These are phyloP conservation scores for Bipolaris victoriae DNA, from an alignment of 2,329 filamentous ascomycete genomes.

Conservation along the genomic window DNA sequence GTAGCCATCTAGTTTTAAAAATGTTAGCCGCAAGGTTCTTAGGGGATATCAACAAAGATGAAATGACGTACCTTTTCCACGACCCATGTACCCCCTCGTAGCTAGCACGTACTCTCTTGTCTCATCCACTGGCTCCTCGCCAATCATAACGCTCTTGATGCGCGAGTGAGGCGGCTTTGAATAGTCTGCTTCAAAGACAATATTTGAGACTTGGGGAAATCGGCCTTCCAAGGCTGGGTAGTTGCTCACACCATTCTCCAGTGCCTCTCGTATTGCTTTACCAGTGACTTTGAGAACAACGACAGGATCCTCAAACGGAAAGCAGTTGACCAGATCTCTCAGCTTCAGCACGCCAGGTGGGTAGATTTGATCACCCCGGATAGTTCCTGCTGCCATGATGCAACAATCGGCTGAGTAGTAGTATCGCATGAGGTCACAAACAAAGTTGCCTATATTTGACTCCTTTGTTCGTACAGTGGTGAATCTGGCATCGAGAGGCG, in stretches of 20 bases:
- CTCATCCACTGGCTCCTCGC: constrained; percentile 65
- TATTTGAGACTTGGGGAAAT: constrained; percentile 87
- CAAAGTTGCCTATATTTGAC: constrained; percentile 88
- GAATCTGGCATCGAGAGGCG: constrained; percentile 84
- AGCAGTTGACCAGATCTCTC: constrained; percentile 85
- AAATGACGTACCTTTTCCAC: constrained; percentile 64
- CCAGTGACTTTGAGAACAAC: constrained; percentile 77
- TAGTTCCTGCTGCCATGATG: constrained; percentile 84
- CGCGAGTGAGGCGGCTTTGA: constrained; percentile 65
- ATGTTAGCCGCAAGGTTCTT: not conserved
- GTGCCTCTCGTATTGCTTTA: constrained; percentile 73
- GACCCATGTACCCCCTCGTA: constrained; percentile 86
- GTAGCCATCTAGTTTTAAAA: constrained; percentile 67
- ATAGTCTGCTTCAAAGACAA: constrained; percentile 75
- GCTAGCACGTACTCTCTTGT: constrained; percentile 72
- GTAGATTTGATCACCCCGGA: constrained; percentile 88
- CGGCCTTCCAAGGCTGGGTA: constrained; percentile 83
- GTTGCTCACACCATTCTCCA: constrained; percentile 82
- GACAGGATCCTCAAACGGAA: constrained; percentile 90
- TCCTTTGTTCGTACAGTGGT: constrained; percentile 78
- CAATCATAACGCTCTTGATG: constrained; percentile 67
- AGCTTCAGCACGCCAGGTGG: constrained; percentile 77
- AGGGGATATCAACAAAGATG: not conserved
- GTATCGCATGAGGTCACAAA: constrained; percentile 87
- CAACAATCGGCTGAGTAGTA: constrained; percentile 82